A percentile compares a stretch with the other conserved stretches of the same genome.
Evolutionary conservation across 371 early-diverging fungal species (phyloP).

Genomic region (Nematocida major): DNA sequence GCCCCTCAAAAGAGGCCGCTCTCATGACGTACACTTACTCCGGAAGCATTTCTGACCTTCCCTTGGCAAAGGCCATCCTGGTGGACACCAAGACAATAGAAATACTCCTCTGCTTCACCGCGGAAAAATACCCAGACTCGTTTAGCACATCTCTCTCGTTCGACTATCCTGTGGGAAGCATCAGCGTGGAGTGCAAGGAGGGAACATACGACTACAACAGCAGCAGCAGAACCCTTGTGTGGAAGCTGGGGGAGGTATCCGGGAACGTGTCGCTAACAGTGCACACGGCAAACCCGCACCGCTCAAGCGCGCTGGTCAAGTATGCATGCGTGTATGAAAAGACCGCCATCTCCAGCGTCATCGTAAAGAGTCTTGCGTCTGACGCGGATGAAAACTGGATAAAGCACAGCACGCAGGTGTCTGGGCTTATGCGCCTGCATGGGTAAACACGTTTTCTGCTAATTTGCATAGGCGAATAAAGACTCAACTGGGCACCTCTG

Average conservation of each 20-base stretch:
- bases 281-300: conserved; percentile 29
- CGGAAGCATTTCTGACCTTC: conserved; percentile 28
- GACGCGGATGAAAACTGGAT: conserved; percentile 54
- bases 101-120: conserved; percentile 27
- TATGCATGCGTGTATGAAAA: conserved; percentile 22
- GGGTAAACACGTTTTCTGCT: conserved; percentile 17
- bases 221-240: conserved; percentile 1
- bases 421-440: conserved; percentile 10
- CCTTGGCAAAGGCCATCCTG: conserved; percentile 13
- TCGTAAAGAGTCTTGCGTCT: conserved; percentile 37
- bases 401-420: conserved; percentile 38
- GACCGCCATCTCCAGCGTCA: conserved; percentile 20
- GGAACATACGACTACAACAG: conserved; percentile 19
- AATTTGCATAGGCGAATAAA: background rate
- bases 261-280: conserved; percentile 18
- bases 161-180: conserved; percentile 15
- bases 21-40: conserved; percentile 32
- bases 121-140: conserved; percentile 4
- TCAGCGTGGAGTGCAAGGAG: conserved; percentile 46
- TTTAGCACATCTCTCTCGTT: conserved; percentile 24
- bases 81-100: conserved; percentile 48
- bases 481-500: background rate
- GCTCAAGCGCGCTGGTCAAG: background rate
- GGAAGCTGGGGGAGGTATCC: background rate
- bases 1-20: conserved; percentile 27